Percentiles rank a stretch among this genome's conserved stretches.
Evolutionary conservation across 2,329 filamentous ascomycete species (phyloP).

Genomic region (Curvularia spicifera): DNA sequence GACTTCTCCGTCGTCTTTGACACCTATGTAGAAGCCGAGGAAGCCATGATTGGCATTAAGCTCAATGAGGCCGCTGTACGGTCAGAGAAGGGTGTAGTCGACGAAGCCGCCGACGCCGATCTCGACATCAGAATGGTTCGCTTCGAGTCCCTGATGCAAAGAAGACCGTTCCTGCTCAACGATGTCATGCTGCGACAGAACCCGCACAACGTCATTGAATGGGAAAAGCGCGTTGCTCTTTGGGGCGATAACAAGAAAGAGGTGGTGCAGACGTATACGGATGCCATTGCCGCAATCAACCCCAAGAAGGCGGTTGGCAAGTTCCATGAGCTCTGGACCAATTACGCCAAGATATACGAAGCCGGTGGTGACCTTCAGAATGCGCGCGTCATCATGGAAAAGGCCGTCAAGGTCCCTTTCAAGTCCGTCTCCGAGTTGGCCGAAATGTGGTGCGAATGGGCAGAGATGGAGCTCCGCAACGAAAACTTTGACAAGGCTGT

Average conservation of each 20-base stretch:
- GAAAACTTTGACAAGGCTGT: conserved; percentile 96
- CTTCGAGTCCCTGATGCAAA: conserved; percentile 97
- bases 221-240: conserved; percentile 94
- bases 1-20: conserved; percentile 98
- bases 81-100: conserved; percentile 76
- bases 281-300: conserved; percentile 89
- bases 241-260: conserved; percentile 94
- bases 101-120: conserved; percentile 89
- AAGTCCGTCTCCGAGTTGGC: conserved; percentile 96
- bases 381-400: conserved; percentile 93
- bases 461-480: conserved; percentile 94
- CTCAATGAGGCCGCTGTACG: conserved; percentile 86
- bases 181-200: conserved; percentile 95
- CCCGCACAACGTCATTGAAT: conserved; percentile 93
- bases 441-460: conserved; percentile 99
- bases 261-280: conserved; percentile 91
- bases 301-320: conserved; percentile 93
- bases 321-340: conserved; percentile 94
- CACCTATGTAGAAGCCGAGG: conserved; percentile 94
- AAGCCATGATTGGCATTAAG: conserved; percentile 87
- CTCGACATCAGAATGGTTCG: conserved; percentile 97
- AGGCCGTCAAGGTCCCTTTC: conserved; percentile 96
- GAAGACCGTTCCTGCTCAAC: conserved; percentile 92
- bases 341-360: conserved; percentile 98
- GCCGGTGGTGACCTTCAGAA: conserved; percentile 81